Percentiles rank a stretch among this genome's conserved stretches.
These are phyloP conservation scores for Acer yangbiense DNA, from an alignment of 345 rosid genomes.

Conservation along the genomic window DNA sequence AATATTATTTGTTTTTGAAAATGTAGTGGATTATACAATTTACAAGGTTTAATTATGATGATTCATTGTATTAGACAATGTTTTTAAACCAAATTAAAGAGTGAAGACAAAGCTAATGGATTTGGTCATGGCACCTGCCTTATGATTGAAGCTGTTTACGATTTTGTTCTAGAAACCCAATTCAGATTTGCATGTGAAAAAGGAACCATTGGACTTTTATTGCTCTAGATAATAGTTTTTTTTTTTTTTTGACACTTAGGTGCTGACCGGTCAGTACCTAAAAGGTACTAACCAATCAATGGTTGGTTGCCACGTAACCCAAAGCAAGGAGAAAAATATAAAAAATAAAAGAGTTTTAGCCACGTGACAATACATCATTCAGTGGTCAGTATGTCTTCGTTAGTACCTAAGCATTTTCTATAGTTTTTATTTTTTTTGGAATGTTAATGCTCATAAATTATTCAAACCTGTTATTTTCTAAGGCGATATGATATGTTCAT, in stretches of 20 bases:
- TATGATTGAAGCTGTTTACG: constrained; percentile 8
- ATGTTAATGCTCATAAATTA: neutral
- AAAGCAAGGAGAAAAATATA: too few relatives aligned
- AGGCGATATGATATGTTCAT: neutral
- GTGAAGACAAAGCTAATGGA: neutral
- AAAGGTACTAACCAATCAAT: too few relatives aligned
- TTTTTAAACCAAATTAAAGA: too few relatives aligned
- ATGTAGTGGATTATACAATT: neutral
- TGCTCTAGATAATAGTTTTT: neutral
- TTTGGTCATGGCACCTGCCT: constrained; percentile 24
- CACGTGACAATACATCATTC: too few relatives aligned
- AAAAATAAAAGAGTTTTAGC: too few relatives aligned
- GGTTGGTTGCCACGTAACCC: too few relatives aligned
- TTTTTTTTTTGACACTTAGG: neutral
- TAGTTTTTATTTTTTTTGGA: neutral
- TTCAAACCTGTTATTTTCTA: neutral
- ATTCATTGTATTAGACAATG: neutral
- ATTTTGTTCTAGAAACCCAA: neutral
- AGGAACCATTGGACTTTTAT: constrained; percentile 4
- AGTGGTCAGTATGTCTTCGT: too few relatives aligned
- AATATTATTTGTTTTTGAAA: constrained; percentile 1
- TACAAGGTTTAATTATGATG: neutral
- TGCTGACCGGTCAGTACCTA: too few relatives aligned
- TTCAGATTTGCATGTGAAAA: neutral
- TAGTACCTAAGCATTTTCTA: too few relatives aligned